These are phyloP conservation scores for Carex littledalei DNA, from an alignment of 176 grass and related monocot species.

Conservation along the genomic window DNA sequence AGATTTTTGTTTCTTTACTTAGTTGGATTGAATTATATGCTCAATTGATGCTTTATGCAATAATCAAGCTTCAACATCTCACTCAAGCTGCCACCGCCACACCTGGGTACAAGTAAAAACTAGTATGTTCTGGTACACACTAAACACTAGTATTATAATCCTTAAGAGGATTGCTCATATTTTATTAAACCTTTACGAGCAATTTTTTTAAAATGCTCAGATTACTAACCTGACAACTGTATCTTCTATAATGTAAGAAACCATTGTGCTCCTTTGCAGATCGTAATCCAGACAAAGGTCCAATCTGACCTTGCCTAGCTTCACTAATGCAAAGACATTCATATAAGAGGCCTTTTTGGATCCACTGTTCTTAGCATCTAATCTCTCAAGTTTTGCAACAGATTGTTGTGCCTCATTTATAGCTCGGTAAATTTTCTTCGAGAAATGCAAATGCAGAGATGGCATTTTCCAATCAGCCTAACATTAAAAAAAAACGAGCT, in stretches of 20 bases:
- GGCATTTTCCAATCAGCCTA: slow-evolving; percentile 58
- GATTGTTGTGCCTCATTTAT: slow-evolving; percentile 37
- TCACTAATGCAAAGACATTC: slow-evolving; percentile 47
- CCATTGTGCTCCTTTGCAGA: slow-evolving; percentile 28
- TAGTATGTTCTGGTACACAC: background rate
- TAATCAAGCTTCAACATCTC: background rate
- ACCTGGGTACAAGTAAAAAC: background rate
- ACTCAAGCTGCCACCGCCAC: background rate
- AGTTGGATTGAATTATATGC: background rate
- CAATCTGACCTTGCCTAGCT: slow-evolving; percentile 51
- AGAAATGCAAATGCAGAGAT: slow-evolving; percentile 50
- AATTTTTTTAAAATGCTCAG: slow-evolving; percentile 4
- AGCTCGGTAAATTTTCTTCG: slow-evolving; percentile 48
- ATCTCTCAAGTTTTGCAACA: slow-evolving; percentile 26
- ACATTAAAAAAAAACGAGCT: slow-evolving; percentile 17
- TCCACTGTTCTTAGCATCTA: slow-evolving; percentile 24
- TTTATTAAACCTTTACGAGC: background rate
- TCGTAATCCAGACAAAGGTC: slow-evolving; percentile 60
- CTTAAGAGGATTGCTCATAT: background rate
- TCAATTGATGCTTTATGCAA: background rate
- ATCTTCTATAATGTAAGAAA: slow-evolving; percentile 48
- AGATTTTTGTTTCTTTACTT: slow-evolving; percentile 1
- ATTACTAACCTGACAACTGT: slow-evolving; percentile 48
- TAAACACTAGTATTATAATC: background rate
- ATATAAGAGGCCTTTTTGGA: slow-evolving; percentile 21